Evolutionary conservation across 306 rosid species (phyloP), one percentile per base, ranked within the genome.

Genomic region (Cucurbita pepo): DNA sequence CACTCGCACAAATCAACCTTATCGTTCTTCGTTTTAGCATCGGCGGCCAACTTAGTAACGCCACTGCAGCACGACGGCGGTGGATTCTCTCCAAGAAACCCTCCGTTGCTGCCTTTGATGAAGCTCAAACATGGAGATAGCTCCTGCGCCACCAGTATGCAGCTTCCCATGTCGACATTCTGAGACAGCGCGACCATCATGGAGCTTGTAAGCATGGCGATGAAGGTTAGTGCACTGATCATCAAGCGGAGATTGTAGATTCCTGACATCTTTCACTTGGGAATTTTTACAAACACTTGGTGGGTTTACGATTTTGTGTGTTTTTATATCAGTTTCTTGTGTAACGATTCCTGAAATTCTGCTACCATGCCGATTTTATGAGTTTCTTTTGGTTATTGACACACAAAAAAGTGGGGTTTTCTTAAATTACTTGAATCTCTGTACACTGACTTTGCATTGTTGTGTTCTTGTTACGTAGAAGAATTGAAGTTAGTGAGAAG

Each of bases 231-330:
- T 22, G 19, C 72, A 22, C 72, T 21, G n/a, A 66, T 21, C 10
- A 22, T 66, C 16, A 40, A 14, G 25, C 56, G 57, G 4, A 25
- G 4, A 14, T 69, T 50, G 30, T 25, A 5, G 73, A 15, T 50
- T 69, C 73, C 73, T 30, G 73, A 25, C 73, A 69, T 69, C 2
- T 50, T 69, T 51, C 45, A 51, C 58, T 50, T 50, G 58, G 74
- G 30, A 25, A 69, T 3, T 34, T 69, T 1, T 34, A 48, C 74
- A 8, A 69, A 69, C 74, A 34, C 59, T 34, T 50, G 44, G 30
- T 69, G 45, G 45, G 45, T 30, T 69, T 69, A 22, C 45, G 14
- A 53, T 25, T 69, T 37, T 65, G 44, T 3, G 11, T 16, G 40
- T n/a, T 67, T 69, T 69, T 50, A 34, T 51, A 69, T 69, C 44